Evolutionary conservation across 768 basidiomycete species (phyloP).

Genomic region (Mrakia blollopis): DNA sequence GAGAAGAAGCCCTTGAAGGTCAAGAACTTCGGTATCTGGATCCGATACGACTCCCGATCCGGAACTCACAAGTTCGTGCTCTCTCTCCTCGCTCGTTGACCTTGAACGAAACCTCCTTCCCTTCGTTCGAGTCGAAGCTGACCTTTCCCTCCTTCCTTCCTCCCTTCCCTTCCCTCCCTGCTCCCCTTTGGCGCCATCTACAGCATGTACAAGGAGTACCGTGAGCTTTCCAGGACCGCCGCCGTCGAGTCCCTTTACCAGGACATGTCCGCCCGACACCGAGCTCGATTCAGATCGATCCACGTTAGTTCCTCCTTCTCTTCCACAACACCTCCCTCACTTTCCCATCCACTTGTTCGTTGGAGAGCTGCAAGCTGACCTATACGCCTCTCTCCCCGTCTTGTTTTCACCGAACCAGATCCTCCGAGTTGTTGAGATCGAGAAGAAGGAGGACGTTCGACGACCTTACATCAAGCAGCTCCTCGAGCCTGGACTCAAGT

Average conservation of each 20-base stretch:
- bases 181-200: too few species aligned
- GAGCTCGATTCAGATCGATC: slow-evolving; percentile 98
- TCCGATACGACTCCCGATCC: slow-evolving; percentile 98
- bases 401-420: slow-evolving; percentile 54
- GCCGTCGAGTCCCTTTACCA: slow-evolving; percentile 97
- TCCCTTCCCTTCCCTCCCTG: not conserved
- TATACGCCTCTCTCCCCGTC: not conserved
- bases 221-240: slow-evolving; percentile 86
- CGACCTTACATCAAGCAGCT: slow-evolving; percentile 71
- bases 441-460: slow-evolving; percentile 84
- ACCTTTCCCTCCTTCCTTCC: not conserved
- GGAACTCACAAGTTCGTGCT: slow-evolving; percentile 77
- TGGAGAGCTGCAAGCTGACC: not conserved
- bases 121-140: not conserved
- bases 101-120: not conserved
- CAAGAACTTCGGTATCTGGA: slow-evolving; percentile 99
- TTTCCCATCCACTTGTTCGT: not conserved
- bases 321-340: not conserved
- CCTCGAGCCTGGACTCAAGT: slow-evolving; percentile 80
- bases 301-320: slow-evolving; percentile 53
- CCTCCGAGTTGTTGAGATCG: slow-evolving; percentile 92
- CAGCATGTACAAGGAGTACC: slow-evolving; percentile 91
- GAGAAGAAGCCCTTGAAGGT: slow-evolving; percentile 97
- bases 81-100: not conserved
- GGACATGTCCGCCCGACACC: slow-evolving; percentile 98